A percentile compares a stretch with the other conserved stretches of the same genome.
Conservation (phyloP, 352 stramenopile species). For the Lagenidium sp. region DNA sequence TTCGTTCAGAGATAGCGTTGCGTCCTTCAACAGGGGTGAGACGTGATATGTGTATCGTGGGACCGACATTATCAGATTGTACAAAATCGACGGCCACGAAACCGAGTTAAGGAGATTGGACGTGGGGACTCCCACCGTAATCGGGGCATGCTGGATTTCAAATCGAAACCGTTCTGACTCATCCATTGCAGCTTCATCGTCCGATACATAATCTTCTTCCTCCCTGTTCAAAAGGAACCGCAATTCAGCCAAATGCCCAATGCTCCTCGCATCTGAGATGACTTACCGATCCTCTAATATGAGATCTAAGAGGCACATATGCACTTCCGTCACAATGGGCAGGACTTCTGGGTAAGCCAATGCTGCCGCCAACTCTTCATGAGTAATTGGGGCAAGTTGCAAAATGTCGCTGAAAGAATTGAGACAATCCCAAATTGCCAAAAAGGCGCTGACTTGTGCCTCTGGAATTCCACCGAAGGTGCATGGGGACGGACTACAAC, state of each 20-base stretch:
- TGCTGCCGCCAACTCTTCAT: slow-evolving; percentile 56
- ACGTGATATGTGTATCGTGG: slow-evolving; percentile 51
- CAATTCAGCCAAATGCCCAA: background rate
- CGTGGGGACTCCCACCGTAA: slow-evolving; percentile 72
- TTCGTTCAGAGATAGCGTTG: slow-evolving; percentile 30
- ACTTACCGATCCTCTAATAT: slow-evolving; percentile 58
- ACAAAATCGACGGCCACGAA: slow-evolving; percentile 71
- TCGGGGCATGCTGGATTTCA: slow-evolving; percentile 67
- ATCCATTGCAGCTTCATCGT: slow-evolving; percentile 77
- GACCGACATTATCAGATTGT: slow-evolving; percentile 55
- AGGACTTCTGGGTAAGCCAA: slow-evolving; percentile 34
- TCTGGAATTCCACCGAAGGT: slow-evolving; percentile 37
- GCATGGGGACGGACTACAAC: slow-evolving; percentile 35
- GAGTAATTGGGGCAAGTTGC: slow-evolving; percentile 39
- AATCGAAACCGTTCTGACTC: slow-evolving; percentile 73
- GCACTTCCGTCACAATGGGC: slow-evolving; percentile 56
- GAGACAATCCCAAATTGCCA: slow-evolving; percentile 75
- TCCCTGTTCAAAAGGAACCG: slow-evolving; percentile 22
- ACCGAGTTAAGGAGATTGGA: slow-evolving; percentile 72
- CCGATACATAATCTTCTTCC: slow-evolving; percentile 80
- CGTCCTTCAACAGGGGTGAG: slow-evolving; percentile 25
- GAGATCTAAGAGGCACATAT: slow-evolving; percentile 80
- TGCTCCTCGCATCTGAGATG: background rate
- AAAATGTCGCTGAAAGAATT: slow-evolving; percentile 64
- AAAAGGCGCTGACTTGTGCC: slow-evolving; percentile 35